Conservation (phyloP, 225 moss, liverwort and hornwort species). For the Polytrichum commune region DNA sequence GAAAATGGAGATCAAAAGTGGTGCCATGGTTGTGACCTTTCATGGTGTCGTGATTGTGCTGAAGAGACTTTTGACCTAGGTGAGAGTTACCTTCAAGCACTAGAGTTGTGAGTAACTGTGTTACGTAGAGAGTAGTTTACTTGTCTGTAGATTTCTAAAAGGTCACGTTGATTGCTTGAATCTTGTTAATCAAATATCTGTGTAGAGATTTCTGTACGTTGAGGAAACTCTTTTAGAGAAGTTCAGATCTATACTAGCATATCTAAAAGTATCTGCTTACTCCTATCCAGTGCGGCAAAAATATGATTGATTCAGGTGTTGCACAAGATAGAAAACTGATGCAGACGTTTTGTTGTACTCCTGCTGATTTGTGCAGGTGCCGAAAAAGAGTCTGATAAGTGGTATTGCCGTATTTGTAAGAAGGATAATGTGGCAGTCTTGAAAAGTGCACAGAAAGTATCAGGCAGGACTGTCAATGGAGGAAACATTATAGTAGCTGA, state of each 20-base stretch:
- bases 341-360: not conserved
- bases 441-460: slow-evolving; percentile 40
- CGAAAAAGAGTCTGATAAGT: slow-evolving; percentile 49
- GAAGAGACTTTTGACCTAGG: slow-evolving; percentile 32
- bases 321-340: not conserved
- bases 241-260: too few relatives aligned
- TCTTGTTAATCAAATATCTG: not conserved
- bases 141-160: not conserved
- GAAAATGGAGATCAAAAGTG: slow-evolving; percentile 64
- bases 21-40: slow-evolving; percentile 54
- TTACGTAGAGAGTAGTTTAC: not conserved
- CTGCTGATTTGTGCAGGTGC: slow-evolving; percentile 43
- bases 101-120: not conserved
- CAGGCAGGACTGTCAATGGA: slow-evolving; percentile 37
- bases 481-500: slow-evolving; percentile 29
- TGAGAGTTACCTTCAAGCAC: slow-evolving; percentile 13
- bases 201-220: too few relatives aligned
- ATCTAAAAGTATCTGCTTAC: too few relatives aligned
- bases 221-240: too few relatives aligned
- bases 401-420: slow-evolving; percentile 72
- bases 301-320: not conserved
- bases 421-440: slow-evolving; percentile 22
- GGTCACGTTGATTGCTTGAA: not conserved
- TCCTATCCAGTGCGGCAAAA: too few relatives aligned
- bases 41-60: slow-evolving; percentile 35